Conservation (phyloP, 192 early-diverging fungal species). For the Coemansia guatemalensis region DNA sequence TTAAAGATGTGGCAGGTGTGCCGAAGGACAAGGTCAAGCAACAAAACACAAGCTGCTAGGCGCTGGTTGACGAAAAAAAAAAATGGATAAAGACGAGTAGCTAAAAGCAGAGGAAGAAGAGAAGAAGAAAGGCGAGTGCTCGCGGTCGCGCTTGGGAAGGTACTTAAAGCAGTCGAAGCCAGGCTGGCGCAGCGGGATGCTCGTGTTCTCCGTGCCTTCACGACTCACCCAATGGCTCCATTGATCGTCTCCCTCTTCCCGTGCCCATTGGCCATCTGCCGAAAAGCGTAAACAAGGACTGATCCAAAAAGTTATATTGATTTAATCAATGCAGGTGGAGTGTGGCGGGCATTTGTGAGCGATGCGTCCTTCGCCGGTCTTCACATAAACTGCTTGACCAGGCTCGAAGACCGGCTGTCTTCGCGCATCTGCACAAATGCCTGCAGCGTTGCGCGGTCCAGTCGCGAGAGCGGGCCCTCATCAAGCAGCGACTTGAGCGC, state of each 20-base stretch:
- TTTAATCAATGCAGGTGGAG: too few relatives aligned
- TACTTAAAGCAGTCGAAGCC: too few relatives aligned
- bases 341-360: too few relatives aligned
- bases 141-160: too few relatives aligned
- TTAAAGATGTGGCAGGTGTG: background rate
- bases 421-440: conserved; percentile 86
- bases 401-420: conserved; percentile 68
- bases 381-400: conserved; percentile 37
- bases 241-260: conserved; percentile 2
- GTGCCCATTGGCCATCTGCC: background rate
- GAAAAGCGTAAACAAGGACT: too few relatives aligned
- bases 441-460: conserved; percentile 76
- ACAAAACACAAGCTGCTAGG: conserved; percentile 6
- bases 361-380: too few relatives aligned
- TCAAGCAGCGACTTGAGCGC: conserved; percentile 84
- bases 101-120: background rate
- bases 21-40: conserved; percentile 8
- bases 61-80: conserved; percentile 4
- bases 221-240: conserved; percentile 1
- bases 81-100: too few relatives aligned
- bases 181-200: background rate
- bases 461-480: conserved; percentile 78
- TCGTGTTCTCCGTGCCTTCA: conserved; percentile 4
- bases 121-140: background rate
- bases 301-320: too few relatives aligned